These are phyloP conservation scores for Ophiostoma ips DNA, from an alignment of 2,329 filamentous ascomycete species.

Conservation along the genomic window DNA sequence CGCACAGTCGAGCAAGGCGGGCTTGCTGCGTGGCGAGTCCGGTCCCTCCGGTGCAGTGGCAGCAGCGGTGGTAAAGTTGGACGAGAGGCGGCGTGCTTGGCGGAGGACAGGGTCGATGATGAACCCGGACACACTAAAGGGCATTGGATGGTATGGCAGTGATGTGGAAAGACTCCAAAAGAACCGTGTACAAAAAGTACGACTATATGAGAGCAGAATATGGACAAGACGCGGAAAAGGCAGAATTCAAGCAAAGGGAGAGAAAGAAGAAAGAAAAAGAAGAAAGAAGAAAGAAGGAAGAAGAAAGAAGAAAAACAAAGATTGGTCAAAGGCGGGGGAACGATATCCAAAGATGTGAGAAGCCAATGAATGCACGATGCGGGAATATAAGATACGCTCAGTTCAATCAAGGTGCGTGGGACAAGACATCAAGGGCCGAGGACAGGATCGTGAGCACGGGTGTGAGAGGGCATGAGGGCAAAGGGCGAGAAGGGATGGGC, in stretches of 20 bases:
- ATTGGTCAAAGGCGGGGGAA: too few relatives aligned
- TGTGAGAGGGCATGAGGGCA: not conserved
- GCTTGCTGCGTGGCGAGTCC: slow-evolving; percentile 21
- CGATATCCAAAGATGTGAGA: too few relatives aligned
- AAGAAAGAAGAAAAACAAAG: too few relatives aligned
- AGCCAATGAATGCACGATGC: not conserved
- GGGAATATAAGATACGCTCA: not conserved
- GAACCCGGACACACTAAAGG: slow-evolving; percentile 49
- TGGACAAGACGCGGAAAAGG: too few relatives aligned
- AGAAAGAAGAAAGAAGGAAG: too few relatives aligned
- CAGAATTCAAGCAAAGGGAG: too few relatives aligned
- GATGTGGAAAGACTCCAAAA: not conserved
- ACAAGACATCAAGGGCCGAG: not conserved
- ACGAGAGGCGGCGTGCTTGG: slow-evolving; percentile 50
- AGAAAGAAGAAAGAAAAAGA: too few relatives aligned
- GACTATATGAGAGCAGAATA: not conserved
- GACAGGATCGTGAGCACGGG: not conserved
- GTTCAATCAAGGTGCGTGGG: not conserved
- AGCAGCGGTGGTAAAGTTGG: slow-evolving; percentile 16
- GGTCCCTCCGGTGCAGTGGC: slow-evolving; percentile 14
- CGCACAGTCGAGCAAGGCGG: slow-evolving; percentile 5
- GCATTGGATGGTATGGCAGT: slow-evolving; percentile 30
- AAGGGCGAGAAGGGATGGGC: not conserved
- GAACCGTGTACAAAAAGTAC: not conserved
- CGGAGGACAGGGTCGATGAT: slow-evolving; percentile 52